Evolutionary conservation across 2,329 filamentous ascomycete genomes (phyloP), one percentile per base, ranked within the genome.

Genomic region (Fusarium mundagurra): DNA sequence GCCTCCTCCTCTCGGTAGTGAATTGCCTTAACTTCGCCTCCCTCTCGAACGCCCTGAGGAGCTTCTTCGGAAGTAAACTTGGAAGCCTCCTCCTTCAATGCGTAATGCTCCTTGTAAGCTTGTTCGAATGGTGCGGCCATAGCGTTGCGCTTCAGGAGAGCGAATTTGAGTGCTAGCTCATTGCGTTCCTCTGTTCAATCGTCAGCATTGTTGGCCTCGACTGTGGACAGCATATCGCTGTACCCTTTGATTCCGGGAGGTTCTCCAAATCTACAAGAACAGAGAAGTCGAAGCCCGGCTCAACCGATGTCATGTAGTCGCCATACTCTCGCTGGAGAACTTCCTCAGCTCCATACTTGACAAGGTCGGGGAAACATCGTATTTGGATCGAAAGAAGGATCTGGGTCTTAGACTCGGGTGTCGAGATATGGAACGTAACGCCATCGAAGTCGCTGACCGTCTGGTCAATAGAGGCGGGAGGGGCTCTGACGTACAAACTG

Each of bases 51-150:
- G 72, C 95, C 96, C 82, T 98, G 94, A 2, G 96, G 96, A 61
- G 97, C 96, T 71, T 96, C 93, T 84, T 99, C 96, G 6, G 94
- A 94, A 43, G 94, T 98, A 82, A 96, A 98, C 81, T 95, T 94
- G 51, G 94, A 93, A 12, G 96, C 95, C 79, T 96, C 94, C 80
- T 97, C 94, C 77, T 93, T 92, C 73, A 99, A 85, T 74, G 91
- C 89, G 80, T 95, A 93, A 84, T 98, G 94, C 83, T 98, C 95
- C 79, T 97, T 91, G 82, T 98, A 99, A 29, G 97, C 96, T 81
- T 95, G 93, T 86, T 99, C 96, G 83, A 99, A 99, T 2, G 97
- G 96, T 57, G 96, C 96, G 71, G 96, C 97, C 96, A 99, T 98
- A 77, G 94, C 95, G 83, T 99, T 98, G 80, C 97, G 95, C 88